Conservation (phyloP, 495 filamentous ascomycete genomes). For the Lophium mytilinum region DNA sequence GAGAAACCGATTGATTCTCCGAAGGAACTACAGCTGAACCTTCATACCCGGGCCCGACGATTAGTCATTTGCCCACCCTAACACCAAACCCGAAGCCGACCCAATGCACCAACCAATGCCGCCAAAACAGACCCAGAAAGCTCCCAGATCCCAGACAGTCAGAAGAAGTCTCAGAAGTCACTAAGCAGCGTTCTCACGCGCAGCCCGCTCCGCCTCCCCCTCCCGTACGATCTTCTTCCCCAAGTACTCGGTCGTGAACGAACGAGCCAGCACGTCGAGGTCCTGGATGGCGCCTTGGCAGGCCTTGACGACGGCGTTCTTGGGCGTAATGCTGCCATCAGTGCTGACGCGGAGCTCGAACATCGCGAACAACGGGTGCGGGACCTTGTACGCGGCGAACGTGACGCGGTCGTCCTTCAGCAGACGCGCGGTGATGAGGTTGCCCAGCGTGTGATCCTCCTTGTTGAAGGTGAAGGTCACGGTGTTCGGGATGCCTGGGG, state of each 20-base stretch:
- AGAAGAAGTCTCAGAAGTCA: too few relatives aligned
- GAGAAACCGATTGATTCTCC: too few relatives aligned
- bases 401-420: conserved; percentile 68
- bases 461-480: conserved; percentile 91
- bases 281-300: conserved; percentile 73
- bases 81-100: too few relatives aligned
- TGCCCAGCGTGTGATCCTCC: conserved; percentile 94
- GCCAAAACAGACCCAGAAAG: too few relatives aligned
- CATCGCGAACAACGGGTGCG: conserved; percentile 77
- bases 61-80: too few relatives aligned
- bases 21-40: too few relatives aligned
- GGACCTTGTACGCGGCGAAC: conserved; percentile 77
- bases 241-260: conserved; percentile 94
- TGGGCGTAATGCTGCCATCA: conserved; percentile 76
- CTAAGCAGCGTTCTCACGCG: conserved; percentile 5
- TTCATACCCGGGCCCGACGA: too few relatives aligned
- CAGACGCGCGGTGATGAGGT: conserved; percentile 75
- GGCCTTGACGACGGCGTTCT: conserved; percentile 70
- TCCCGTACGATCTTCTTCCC: conserved; percentile 65
- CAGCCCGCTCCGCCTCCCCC: conserved; percentile 15
- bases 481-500: conserved; percentile 78
- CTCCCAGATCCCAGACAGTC: too few relatives aligned
- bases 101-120: too few relatives aligned
- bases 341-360: conserved; percentile 88
- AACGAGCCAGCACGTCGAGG: conserved; percentile 64